Base-by-base conservation (phyloP, 495 filamentous ascomycete genomes). In the Bryoglossum gracile region DNA sequence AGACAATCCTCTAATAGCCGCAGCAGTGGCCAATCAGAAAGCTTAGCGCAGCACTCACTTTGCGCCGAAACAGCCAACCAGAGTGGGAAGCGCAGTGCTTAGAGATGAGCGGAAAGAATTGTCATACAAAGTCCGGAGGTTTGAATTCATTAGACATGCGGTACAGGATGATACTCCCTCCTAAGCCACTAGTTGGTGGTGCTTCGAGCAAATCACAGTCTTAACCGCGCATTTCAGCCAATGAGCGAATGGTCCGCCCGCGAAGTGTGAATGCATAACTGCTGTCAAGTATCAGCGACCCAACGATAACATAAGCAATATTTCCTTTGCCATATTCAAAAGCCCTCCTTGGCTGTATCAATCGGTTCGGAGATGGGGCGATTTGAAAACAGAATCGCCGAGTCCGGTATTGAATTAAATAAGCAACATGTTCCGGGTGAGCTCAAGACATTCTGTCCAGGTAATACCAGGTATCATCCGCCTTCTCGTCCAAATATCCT, bases 401-500 rank as follows among this genome's bases (percentile, higher is more conserved):
- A 48, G 11, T 39, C 10, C 4, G 6, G 16, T 26, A 11, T 17
- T 17, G 23, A 5, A 22, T 51, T 16, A 54, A 17, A 43, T 36
- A n/a, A 57, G 23, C n/a, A 57, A 28, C 9, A 44, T 25, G 16
- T 48, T 43, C 9, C 42, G 25, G 3, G 21, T 36, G 13, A 57
- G 16, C 11, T 44, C 43, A 19, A 57, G 34, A 16, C 11, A 24
- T 14, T 58, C 46, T 50, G 33, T 8, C 55, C 55, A 58, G 0
- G 24, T 16, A 16, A 51, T 48, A 6, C 14, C 42, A 13, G 26
- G 4, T 30, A 17, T 23, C 2, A 26, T 38, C 5, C 25, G 19
- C 18, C 51, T 54, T 40, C 10, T 48, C 8, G 14, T 39, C 51
- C 55, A 58, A 13, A 54, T 46, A 8, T 54, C 38, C 44, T 58